phyloP scores from a whole-genome alignment of 768 basidiomycete species.

The Boletus vinaceobasis region DNA sequence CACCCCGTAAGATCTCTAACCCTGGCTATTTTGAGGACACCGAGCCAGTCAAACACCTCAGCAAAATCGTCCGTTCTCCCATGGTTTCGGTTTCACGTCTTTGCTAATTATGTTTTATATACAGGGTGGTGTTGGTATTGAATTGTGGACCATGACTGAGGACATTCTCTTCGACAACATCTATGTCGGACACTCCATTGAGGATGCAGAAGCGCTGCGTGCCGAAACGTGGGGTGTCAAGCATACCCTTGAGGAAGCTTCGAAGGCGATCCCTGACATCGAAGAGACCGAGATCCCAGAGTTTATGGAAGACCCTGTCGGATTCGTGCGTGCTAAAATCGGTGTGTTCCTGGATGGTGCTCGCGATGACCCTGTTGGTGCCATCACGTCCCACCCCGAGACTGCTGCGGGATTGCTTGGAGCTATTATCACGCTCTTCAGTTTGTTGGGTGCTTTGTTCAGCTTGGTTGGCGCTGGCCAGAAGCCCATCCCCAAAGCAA shows the following conservation, averaged over 20 bases:
- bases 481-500: slow-evolving; percentile 67
- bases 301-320: slow-evolving; percentile 73
- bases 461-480: slow-evolving; percentile 73
- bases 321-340: slow-evolving; percentile 74
- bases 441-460: slow-evolving; percentile 77
- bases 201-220: slow-evolving; percentile 81
- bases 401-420: slow-evolving; percentile 76
- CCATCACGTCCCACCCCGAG: slow-evolving; percentile 87
- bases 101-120: not conserved
- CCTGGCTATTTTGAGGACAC: slow-evolving; percentile 88
- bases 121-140: slow-evolving; percentile 92
- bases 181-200: slow-evolving; percentile 86
- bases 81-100: not conserved
- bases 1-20: slow-evolving; percentile 87
- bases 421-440: slow-evolving; percentile 74
- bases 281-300: slow-evolving; percentile 42
- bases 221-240: slow-evolving; percentile 90
- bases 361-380: slow-evolving; percentile 69
- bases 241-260: slow-evolving; percentile 71
- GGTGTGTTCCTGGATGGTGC: slow-evolving; percentile 77
- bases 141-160: slow-evolving; percentile 99
- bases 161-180: slow-evolving; percentile 93
- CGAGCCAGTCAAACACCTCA: slow-evolving; percentile 74
- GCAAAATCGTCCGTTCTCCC: slow-evolving; percentile 66
- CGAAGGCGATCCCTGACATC: slow-evolving; percentile 42